phyloP scores from a whole-genome alignment of 2,329 filamentous ascomycete genomes.

The Talaromyces sp. region DNA sequence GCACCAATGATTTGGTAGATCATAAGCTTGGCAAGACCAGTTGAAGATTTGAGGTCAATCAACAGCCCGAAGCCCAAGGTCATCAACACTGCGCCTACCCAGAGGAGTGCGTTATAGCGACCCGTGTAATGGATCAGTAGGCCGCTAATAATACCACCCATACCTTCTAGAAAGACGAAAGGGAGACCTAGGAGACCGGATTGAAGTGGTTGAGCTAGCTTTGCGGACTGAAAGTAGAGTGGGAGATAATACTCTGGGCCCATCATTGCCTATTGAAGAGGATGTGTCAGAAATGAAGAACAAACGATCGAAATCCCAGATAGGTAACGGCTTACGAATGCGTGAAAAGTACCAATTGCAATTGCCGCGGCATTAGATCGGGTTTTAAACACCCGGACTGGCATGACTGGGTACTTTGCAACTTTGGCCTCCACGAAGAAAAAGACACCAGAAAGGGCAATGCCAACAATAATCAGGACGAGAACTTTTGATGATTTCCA shows the following conservation, averaged over 20 bases:
- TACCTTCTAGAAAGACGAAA: conserved; percentile 15
- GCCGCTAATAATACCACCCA: conserved; percentile 42
- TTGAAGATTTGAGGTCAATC: conserved; percentile 30
- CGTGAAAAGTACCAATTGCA: conserved; percentile 5
- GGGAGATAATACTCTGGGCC: conserved; percentile 23
- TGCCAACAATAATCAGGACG: conserved; percentile 25
- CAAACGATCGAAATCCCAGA: background rate
- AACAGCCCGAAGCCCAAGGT: conserved; percentile 43
- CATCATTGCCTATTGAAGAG: conserved; percentile 18
- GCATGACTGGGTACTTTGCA: conserved; percentile 64
- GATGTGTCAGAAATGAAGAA: conserved; percentile 8
- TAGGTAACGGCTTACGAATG: background rate
- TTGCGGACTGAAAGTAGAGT: conserved; percentile 28
- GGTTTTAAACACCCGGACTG: conserved; percentile 46
- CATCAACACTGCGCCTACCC: conserved; percentile 35
- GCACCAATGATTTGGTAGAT: conserved; percentile 36
- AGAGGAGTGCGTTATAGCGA: conserved; percentile 41
- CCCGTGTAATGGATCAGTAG: conserved; percentile 45
- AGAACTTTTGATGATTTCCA: conserved; percentile 59
- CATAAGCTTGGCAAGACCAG: conserved; percentile 30
- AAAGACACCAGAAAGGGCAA: background rate
- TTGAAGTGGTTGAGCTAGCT: conserved; percentile 21
- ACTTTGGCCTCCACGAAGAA: conserved; percentile 36
- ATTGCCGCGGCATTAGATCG: conserved; percentile 20
- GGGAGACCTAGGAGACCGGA: conserved; percentile 24